These are phyloP conservation scores for Solanum chaucha DNA, from an alignment of 257 asterid species.

Conservation along the genomic window DNA sequence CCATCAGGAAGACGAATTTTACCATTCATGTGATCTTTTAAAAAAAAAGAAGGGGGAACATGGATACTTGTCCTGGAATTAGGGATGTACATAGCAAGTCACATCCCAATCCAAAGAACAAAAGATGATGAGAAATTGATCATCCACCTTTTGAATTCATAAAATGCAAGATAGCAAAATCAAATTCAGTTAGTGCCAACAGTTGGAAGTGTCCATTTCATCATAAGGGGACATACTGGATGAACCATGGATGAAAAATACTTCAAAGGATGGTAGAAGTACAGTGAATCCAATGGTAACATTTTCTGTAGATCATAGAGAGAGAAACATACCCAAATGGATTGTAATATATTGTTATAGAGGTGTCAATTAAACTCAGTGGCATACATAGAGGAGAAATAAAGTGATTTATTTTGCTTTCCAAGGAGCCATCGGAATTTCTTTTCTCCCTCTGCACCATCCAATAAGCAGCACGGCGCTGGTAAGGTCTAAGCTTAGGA, in stretches of 20 bases:
- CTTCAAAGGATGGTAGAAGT: background rate
- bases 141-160: background rate
- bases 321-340: slow-evolving; percentile 69
- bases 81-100: background rate
- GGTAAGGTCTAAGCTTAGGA: slow-evolving; percentile 92
- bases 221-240: background rate
- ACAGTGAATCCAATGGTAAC: background rate
- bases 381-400: slow-evolving; percentile 79
- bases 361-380: slow-evolving; percentile 53
- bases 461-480: slow-evolving; percentile 96
- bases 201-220: background rate
- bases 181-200: background rate
- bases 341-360: slow-evolving; percentile 66
- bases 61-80: background rate
- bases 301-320: background rate
- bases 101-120: background rate
- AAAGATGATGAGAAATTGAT: background rate
- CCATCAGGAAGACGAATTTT: background rate
- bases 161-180: background rate
- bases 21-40: background rate
- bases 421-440: slow-evolving; percentile 23
- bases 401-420: slow-evolving; percentile 31
- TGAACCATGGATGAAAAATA: background rate
- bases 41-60: background rate
- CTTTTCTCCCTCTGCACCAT: slow-evolving; percentile 88